These are phyloP conservation scores for Coprinellus micaceus DNA, from an alignment of 768 basidiomycete genomes.

Conservation along the genomic window DNA sequence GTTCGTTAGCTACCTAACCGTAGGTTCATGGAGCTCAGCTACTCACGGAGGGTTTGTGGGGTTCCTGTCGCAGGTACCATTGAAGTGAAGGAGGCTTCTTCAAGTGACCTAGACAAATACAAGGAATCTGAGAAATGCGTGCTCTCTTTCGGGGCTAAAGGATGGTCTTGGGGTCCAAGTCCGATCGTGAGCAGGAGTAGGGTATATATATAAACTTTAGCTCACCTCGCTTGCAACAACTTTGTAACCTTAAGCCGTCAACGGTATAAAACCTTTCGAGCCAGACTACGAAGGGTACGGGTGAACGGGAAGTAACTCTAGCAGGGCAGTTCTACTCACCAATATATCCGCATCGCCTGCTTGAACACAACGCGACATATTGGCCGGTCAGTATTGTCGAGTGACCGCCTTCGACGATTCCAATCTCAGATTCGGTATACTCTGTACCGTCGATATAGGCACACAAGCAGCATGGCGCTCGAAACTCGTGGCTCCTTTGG, in stretches of 20 bases:
- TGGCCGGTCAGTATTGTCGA: not conserved
- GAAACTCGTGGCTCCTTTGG: not conserved
- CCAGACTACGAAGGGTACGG: not conserved
- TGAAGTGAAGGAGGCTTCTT: too few species aligned
- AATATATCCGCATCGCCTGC: not conserved
- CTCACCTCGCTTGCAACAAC: not conserved
- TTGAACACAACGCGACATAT: not conserved
- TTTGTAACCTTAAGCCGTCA: not conserved
- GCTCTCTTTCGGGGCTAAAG: too few species aligned
- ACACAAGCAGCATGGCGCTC: slow-evolving; percentile 3
- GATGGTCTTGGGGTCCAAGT: not conserved
- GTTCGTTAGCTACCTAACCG: too few species aligned
- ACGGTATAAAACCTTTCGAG: not conserved
- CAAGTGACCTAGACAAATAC: too few species aligned
- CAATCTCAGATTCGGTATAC: not conserved
- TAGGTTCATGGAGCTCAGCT: too few species aligned
- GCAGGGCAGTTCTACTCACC: not conserved
- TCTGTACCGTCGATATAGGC: not conserved
- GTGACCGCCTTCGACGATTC: not conserved
- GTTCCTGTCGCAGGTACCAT: too few species aligned
- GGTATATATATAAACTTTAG: not conserved
- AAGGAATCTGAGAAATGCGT: too few species aligned
- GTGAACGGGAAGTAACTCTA: not conserved
- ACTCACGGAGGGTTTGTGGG: too few species aligned
- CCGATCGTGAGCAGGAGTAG: not conserved